These are phyloP conservation scores for Saccharomyces hybrid DNA, from an alignment of 1,139 yeast genomes.

Conservation along the genomic window DNA sequence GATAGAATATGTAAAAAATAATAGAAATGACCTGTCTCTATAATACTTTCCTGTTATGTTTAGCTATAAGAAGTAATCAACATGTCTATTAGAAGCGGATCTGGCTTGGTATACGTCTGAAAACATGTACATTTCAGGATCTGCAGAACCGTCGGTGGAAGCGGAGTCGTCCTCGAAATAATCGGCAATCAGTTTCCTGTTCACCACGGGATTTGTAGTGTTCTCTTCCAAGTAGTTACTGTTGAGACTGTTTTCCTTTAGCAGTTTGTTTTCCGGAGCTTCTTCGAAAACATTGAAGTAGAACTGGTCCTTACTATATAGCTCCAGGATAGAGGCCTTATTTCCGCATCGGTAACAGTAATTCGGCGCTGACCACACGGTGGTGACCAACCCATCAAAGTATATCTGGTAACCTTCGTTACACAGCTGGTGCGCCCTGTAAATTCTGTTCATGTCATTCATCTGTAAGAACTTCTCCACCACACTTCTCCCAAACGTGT, in stretches of 20 bases:
- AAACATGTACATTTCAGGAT: constrained; percentile 22
- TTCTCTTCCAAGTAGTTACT: constrained; percentile 15
- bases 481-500: constrained; percentile 87
- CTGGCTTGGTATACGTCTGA: constrained; percentile 32
- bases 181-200: constrained; percentile 20
- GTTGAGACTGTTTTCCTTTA: constrained; percentile 16
- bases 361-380: constrained; percentile 99
- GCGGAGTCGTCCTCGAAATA: constrained; percentile 22
- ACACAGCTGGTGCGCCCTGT: constrained; percentile 93
- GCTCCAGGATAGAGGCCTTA: constrained; percentile 86
- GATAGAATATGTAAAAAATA: not conserved
- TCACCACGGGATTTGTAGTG: constrained; percentile 7
- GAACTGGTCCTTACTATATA: constrained; percentile 49
- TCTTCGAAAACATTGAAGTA: constrained; percentile 93
- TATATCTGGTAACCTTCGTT: constrained; percentile 92
- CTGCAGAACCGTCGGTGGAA: constrained; percentile 3
- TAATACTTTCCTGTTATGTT: not conserved
- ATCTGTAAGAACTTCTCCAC: constrained; percentile 78
- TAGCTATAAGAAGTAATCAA: constrained; percentile 58
- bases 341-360: constrained; percentile 96
- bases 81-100: constrained; percentile 39
- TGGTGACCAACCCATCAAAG: constrained; percentile 83
- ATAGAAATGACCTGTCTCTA: not conserved
- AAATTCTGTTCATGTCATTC: constrained; percentile 71
- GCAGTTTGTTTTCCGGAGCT: constrained; percentile 73